Base-by-base conservation (phyloP, 2,329 filamentous ascomycete species). In the Hypoxylon sp. region DNA sequence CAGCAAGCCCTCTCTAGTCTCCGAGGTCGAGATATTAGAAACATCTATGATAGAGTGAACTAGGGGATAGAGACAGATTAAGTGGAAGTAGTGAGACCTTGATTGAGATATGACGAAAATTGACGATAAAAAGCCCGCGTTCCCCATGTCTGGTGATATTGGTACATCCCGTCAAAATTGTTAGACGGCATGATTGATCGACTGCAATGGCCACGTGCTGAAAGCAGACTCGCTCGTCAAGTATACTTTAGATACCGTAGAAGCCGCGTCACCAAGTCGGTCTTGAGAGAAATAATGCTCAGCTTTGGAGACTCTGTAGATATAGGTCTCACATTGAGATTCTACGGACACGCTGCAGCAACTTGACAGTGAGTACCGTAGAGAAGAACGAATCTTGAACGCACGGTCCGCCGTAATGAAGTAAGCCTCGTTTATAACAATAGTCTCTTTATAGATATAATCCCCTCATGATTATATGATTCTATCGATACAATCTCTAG, bases 381-480 rank as follows among this genome's bases (percentile, higher is more conserved):
- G n/a, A n/a, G n/a, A n/a, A n/a, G n/a, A n/a, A n/a, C n/a, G n/a
- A n/a, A n/a, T n/a, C n/a, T n/a, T n/a, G 9, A 29, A 54, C 17
- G 52, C 52, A 54, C 51, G 35, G 52, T 42, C 52, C 3, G 22
- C 19, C 39, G 6, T 44, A 19, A 14, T 19, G 26, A 24, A 44
- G 22, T 19, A 17, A 26, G 42, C 29, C 17, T 42, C 22, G 22
- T n/a, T 2, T 55, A 55, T n/a, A 33, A n/a, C 9, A 17, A 33
- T 55, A 55, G 22, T 22, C 33, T 22, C 3, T 55, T 9, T 33
- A 33, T 39, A 9, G 2, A 1, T 3, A 47, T 56, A 35, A n/a
- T 46, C 4, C 10, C 2, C 19, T 44, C 19, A n/a, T 9, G 3
- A 47, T 24, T 14, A 56, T 19, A 46, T 56, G 10, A 24, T 19